Base-by-base conservation (phyloP, 116 monocot species). In the Cymodocea nodosa region DNA sequence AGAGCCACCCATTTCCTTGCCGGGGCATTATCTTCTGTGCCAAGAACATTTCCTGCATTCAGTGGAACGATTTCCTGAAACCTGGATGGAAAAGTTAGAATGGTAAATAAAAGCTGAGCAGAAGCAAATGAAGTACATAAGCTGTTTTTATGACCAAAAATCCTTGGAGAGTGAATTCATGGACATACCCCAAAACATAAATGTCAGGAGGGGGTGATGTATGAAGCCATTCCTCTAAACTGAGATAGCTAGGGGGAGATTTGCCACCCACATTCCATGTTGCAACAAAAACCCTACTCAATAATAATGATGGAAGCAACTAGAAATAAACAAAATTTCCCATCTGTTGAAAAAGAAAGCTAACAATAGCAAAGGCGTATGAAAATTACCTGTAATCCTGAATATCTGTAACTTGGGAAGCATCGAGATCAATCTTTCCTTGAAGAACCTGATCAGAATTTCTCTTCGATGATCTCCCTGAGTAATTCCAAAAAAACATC, bases 191-290 rank as follows among this genome's bases (percentile, higher is more conserved):
- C 69, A 88, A 60, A 19, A 88, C 83, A 70, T 88, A 88, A 24
- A 88, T 67, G 77, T 88, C 87, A 23, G 87, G 77, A 50, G 81
- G 87, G 51, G 84, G 87, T 18, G 87, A 88, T 17, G 84, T 71
- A 34, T 88, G 87, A 53, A 88, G 81, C 87, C 87, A 88, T 9
- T 84, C 84, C 51, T 88, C 87, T 57, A 88, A 78, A 65, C 79
- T 81, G 72, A 88, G 69, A 72, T 88, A 50, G 59, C 76, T 77
- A 35, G 87, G 84, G n/a, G 87, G 87, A 23, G 84, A 84, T 77
- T 84, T 88, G 6, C 87, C 87, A 60, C 87, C 87, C 35, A 88
- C 87, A 79, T 88, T 88, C 87, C 87, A 88, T 16, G 87, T 84
- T 30, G 79, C 81, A 68, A 79, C 82, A 72, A 84, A 89, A 60